Evolutionary conservation across 73 alveolate species (phyloP).

Genomic region (Tetrahymena borealis): DNA sequence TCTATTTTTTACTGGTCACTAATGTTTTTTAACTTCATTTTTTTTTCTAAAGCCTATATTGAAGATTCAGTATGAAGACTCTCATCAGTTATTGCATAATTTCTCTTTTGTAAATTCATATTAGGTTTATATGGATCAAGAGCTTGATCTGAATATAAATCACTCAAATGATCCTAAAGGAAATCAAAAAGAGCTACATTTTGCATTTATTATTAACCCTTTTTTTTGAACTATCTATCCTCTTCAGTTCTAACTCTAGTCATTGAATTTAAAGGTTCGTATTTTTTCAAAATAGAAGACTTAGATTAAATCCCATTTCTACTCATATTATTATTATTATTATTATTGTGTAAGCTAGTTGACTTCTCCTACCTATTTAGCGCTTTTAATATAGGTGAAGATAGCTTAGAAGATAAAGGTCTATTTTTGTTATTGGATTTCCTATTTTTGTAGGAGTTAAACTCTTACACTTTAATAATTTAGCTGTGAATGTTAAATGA

Average conservation of each 20-base stretch:
- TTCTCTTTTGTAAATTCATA: background rate
- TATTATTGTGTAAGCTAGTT: background rate
- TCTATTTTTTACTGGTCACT: background rate
- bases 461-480: background rate
- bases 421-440: background rate
- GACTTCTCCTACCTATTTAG: background rate
- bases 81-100: background rate
- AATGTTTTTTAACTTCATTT: background rate
- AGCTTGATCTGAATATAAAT: background rate
- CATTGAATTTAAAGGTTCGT: background rate
- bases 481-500: background rate
- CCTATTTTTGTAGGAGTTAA: background rate
- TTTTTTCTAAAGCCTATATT: background rate
- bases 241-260: background rate
- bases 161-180: background rate
- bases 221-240: background rate
- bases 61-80: background rate
- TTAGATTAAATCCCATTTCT: too few relatives aligned
- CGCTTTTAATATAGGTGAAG: background rate
- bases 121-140: background rate
- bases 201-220: background rate
- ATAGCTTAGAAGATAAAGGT: background rate
- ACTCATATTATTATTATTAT: background rate
- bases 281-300: background rate
- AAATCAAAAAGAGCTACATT: background rate